Base-by-base conservation (phyloP, 805 yeast species). In the Grigorovia humatica region DNA sequence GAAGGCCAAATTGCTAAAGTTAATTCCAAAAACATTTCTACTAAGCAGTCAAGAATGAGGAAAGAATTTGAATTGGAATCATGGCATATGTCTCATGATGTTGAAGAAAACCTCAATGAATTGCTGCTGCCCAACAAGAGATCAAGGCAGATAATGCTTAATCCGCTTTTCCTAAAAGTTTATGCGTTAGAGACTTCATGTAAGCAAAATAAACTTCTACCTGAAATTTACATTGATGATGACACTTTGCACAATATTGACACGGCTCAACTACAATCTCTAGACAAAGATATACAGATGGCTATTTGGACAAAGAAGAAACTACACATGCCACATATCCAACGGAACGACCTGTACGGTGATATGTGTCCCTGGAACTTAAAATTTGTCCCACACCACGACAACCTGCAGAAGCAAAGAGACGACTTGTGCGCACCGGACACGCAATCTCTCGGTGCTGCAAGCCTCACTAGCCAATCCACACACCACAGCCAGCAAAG, bases 181-280 rank as follows among this genome's bases (percentile, higher is more conserved):
- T 60, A 62, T 50, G 65, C 70, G 1, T 50, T 65, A 13, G 68
- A 65, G 47, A 62, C 60, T 43, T 43, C 57, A 9, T 54, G 60
- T 41, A 62, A 59, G 41, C 42, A 42, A n/a, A 59, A 54, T 41
- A 59, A 58, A n/a, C 38, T 55, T 12, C 47, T 66, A 13, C 69
- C 70, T 2, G 63, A 65, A 40, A 55, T 66, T 15, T 57, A 59
- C 49, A 61, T 66, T 23, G 69, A 66, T 51, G 68, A 66, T 42
- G 51, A 52, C 12, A 54, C 66, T 13, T 55, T 65, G 18, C 53
- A 55, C 27, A 55, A 55, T 44, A 49, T 65, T 9, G 50, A 55
- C 8, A 51, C 53, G 2, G 8, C 9, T 7, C 42, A 38, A 38
- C 12, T 38, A 3, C 15, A 43, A 9, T 48, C 44, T n/a, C 20